Evolutionary conservation across 1,139 yeast genomes (phyloP).

Genomic region (Yamadazyma sp.): DNA sequence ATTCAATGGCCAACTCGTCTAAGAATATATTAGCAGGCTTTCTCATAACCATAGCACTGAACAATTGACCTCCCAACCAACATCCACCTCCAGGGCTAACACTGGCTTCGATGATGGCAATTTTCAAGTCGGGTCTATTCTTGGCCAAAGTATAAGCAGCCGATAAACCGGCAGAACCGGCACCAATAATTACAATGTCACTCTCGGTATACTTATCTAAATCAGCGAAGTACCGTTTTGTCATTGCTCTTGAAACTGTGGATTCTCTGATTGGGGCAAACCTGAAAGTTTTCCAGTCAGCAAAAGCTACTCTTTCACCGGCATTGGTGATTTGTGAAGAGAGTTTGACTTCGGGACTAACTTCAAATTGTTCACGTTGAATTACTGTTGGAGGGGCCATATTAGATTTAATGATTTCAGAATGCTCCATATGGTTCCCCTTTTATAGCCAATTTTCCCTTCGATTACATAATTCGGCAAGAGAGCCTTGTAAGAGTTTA

Average conservation of each 20-base stretch:
- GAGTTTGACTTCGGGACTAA: neutral
- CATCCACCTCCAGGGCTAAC: constrained; percentile 84
- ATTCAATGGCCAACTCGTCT: constrained; percentile 61
- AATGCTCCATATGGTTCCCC: no score
- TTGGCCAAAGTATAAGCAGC: constrained; percentile 74
- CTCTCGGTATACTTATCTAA: constrained; percentile 74
- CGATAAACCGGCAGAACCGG: constrained; percentile 76
- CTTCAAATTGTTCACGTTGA: constrained; percentile 18
- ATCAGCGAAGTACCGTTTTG: constrained; percentile 71
- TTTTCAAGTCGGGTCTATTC: constrained; percentile 73
- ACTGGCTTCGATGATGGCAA: constrained; percentile 72
- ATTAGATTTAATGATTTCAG: constrained; percentile 5
- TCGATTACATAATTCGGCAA: no score
- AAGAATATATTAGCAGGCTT: constrained; percentile 74
- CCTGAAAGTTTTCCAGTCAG: constrained; percentile 66
- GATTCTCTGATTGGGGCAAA: constrained; percentile 78
- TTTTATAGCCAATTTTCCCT: no score
- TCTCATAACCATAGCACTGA: constrained; percentile 77
- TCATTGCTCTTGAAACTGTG: constrained; percentile 83
- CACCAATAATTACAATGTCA: constrained; percentile 75
- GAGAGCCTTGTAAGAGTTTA: no score
- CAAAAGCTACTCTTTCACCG: constrained; percentile 24
- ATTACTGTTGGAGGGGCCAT: constrained; percentile 41
- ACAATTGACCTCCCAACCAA: constrained; percentile 79
- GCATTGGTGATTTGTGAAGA: constrained; percentile 5